Base-by-base conservation (phyloP, 176 grass and related monocot species). In the Luzula sylvatica region DNA sequence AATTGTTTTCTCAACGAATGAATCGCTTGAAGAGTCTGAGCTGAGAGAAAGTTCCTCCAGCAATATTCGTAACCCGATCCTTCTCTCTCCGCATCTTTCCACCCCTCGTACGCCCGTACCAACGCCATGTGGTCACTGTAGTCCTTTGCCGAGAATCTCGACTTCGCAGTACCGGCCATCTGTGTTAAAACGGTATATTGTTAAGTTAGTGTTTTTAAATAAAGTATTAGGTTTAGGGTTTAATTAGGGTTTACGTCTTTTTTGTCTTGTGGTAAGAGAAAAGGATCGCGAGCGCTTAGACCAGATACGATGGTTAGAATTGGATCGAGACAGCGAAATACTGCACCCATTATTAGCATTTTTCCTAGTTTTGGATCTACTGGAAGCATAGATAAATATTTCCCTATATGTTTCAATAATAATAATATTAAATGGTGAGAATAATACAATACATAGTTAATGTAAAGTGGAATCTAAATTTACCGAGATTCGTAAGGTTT, bases 61-160 rank as follows among this genome's bases (percentile, higher is more conserved):
- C 90, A 96, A 39, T 96, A 96, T 60, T 96, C 90, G 62, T 96
- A 96, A 76, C 74, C 53, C 45, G 84, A 86, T 14, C 90, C 81
- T 76, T 89, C 90, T 66, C 81, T 86, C 59, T 96, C 90, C 56
- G 90, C 80, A 82, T 88, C 85, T 71, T 96, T 96, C 80, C 83
- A 96, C 82, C 90, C 90, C 78, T 96, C 84, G 29, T 79, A 96
- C 73, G 90, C 90, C 46, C 90, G 67, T 18, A 96, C 81, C 39
- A 96, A 77, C 32, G 90, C 84, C 90, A 96, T 95, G 67, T 96
- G 90, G 64, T 96, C 90, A 76, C 90, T 89, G 77, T 86, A 96
- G 70, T 96, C 90, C 70, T 96, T 96, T 0, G 81, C 70, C 46
- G 90, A 89, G 68, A 96, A 96, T 75, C 84, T 85, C 68, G 90